phyloP scores from a whole-genome alignment of 2,329 filamentous ascomycete species.

The Graphiopsis chlorocephala region DNA sequence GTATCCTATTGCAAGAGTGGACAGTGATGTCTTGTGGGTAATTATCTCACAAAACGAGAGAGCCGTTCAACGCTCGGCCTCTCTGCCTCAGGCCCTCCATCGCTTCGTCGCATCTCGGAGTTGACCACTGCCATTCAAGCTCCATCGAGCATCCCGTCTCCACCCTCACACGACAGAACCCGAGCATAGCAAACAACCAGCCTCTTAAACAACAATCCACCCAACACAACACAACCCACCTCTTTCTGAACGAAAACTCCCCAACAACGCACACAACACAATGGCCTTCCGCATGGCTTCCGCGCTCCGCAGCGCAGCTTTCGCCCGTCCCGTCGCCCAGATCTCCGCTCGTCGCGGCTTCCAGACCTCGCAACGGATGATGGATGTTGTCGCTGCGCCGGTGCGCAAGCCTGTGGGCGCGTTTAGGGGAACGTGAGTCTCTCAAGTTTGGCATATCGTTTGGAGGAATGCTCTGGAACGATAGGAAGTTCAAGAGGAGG shows the following conservation, averaged over 20 bases:
- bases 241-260: not conserved
- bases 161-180: constrained; percentile 1
- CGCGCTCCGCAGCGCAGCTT: constrained; percentile 34
- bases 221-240: not conserved
- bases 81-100: not conserved
- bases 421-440: constrained; percentile 67
- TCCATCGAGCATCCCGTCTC: not conserved
- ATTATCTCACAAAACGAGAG: too few species aligned
- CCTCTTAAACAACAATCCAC: not conserved
- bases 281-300: constrained; percentile 48
- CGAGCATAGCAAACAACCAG: constrained; percentile 1
- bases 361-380: constrained; percentile 33
- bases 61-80: not conserved
- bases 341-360: constrained; percentile 30
- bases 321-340: constrained; percentile 19
- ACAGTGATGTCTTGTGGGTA: too few species aligned
- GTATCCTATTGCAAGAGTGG: too few species aligned
- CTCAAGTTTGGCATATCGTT: not conserved
- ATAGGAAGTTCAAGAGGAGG: constrained; percentile 3
- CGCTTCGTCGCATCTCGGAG: not conserved
- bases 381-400: constrained; percentile 38
- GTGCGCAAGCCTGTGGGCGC: constrained; percentile 67
- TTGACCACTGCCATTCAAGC: constrained; percentile 2
- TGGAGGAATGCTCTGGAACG: not conserved
- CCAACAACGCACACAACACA: constrained; percentile 12